Base-by-base conservation (phyloP, 1,139 yeast species). In the Nadsonia starkeyi-henricii region DNA sequence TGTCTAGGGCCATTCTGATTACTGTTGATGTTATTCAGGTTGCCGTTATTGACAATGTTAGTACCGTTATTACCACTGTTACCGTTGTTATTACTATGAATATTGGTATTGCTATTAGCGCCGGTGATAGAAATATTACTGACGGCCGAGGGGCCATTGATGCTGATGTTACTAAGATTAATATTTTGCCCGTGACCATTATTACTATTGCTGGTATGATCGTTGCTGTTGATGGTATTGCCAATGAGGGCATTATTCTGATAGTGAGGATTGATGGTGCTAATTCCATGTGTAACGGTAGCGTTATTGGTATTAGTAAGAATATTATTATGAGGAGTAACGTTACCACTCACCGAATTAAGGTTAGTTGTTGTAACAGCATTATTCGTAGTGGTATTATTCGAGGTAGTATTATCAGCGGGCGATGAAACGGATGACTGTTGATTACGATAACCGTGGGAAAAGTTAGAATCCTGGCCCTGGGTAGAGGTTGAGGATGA, bases 131-230 rank as follows among this genome's bases (percentile, higher is more conserved):
- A n/a, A n/a, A n/a, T n/a, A n/a, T n/a, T n/a, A n/a, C n/a, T n/a
- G n/a, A n/a, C n/a, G n/a, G n/a, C n/a, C 12, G 5, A 12, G 4
- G 39, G 17, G 17, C 28, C 28, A 28, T n/a, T 44, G 39, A 12
- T 42, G 36, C 43, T 51, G 51, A 28, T 36, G 47, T 39, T 44
- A 46, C 37, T 41, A 47, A 9, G 44, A 20, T 45, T 44, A 18
- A 26, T 20, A 39, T n/a, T 12, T n/a, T 39, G 47, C 17, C 36
- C 33, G 42, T 43, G 42, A 43, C 21, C 23, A 15, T 42, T 48
- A 33, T 39, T 39, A 37, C 21, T 44, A 41, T 42, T 50, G 26
- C 20, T 51, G 42, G 5, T 41, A 45, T 33, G 39, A 44, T 20
- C 20, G 39, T 13, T 33, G 17, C 39, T 33, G 39, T 15, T 33